Conservation (phyloP, 768 basidiomycete genomes). For the Russula lepida region DNA sequence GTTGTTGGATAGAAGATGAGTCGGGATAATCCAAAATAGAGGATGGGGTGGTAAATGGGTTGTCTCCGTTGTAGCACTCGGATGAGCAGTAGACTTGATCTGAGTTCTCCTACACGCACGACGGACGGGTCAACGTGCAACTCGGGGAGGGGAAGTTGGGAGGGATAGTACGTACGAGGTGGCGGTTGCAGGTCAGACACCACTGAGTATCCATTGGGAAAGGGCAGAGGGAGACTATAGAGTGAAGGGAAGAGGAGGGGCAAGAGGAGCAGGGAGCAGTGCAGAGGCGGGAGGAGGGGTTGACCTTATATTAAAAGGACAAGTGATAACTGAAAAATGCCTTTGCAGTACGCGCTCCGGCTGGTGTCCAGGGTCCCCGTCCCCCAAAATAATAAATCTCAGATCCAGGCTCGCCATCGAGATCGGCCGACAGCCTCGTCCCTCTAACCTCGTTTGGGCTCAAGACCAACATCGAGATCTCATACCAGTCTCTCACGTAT, state of each 20-base stretch:
- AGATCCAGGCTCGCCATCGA: conserved; percentile 16
- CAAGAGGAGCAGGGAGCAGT: background rate
- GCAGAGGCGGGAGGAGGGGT: conserved; percentile 5
- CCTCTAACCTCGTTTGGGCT: conserved; percentile 17
- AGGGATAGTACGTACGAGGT: conserved; percentile 38
- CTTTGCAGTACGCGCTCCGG: background rate
- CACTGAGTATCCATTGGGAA: conserved; percentile 55
- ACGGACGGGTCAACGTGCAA: conserved; percentile 22
- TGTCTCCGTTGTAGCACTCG: conserved; percentile 32
- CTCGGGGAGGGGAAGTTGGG: background rate
- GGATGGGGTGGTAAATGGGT: conserved; percentile 19
- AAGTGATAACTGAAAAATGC: conserved; percentile 11
- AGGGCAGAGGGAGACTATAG: conserved; percentile 16
- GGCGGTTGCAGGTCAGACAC: conserved; percentile 59
- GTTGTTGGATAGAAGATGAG: background rate
- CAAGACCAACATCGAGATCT: conserved; percentile 12
- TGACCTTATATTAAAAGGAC: conserved; percentile 18
- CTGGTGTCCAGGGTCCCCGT: conserved; percentile 7
- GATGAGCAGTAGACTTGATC: conserved; percentile 47
- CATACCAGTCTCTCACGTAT: background rate
- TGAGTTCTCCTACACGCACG: conserved; percentile 27
- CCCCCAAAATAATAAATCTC: conserved; percentile 20
- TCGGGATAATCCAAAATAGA: conserved; percentile 15
- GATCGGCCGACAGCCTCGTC: conserved; percentile 20
- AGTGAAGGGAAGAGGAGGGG: conserved; percentile 20